Evolutionary conservation across 352 stramenopile species (phyloP), one percentile per base, ranked within the genome.

Genomic region (Blastocystis sp.): DNA sequence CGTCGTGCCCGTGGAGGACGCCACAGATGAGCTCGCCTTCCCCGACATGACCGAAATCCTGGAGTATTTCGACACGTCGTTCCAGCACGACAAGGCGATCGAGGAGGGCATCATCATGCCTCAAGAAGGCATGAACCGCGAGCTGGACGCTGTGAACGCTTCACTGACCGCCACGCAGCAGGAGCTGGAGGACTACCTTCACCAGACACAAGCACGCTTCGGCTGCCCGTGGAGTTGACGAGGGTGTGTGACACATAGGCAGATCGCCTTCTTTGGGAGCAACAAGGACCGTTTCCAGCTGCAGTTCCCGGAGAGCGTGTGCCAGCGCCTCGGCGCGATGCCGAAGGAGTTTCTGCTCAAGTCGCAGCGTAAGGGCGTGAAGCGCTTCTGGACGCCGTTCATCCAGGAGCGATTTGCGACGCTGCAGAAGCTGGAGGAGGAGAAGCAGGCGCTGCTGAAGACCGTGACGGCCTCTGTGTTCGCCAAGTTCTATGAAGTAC

Each of bases 31-130:
- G n/a, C 41, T 84, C 0, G 93, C 93, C 45, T 97, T 98, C 48
- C 92, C 94, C 0, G 92, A 97, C 66, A 92, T 98, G 86, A 92
- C 90, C 10, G 90, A 96, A 28, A 93, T 95, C 52, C 90, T 99
- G 2, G 92, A 95, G 88, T 98, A 94, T 90, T 99, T 98, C 90
- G 93, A 96, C 76, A 92, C 94, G 10, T 97, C 96, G 23, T 99
- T 99, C 91, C 94, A 99, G 89, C 93, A 95, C 88, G 91, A 93
- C 40, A 91, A 94, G 52, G 96, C 97, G 14, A 93, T 94, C 60
- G 94, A 94, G 65, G 93, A 90, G 38, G 94, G 94, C 21, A 91
- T 93, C 17, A 98, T 98, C 88, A 93, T 97, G 61, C 96, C 97
- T 21, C 91, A 93, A 88, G 91, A 92, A 40, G 97, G 96, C 28